Evolutionary conservation across 2,329 filamentous ascomycete species (phyloP).

Genomic region (Lasiodiplodia sp.): DNA sequence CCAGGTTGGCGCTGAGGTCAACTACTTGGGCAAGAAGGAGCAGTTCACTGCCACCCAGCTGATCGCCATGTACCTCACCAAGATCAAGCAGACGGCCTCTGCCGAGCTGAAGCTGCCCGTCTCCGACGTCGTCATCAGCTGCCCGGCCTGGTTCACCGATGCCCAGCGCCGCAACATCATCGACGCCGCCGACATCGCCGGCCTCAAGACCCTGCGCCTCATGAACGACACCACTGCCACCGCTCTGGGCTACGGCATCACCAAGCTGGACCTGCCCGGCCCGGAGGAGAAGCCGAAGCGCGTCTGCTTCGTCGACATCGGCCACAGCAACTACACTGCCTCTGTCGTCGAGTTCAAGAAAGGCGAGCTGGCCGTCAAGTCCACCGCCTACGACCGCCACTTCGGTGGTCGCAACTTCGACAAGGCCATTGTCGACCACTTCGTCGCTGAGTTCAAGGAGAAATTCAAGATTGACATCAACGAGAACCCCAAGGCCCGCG

Average conservation of each 20-base stretch:
- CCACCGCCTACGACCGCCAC: slow-evolving; percentile 91
- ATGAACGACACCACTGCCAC: slow-evolving; percentile 99
- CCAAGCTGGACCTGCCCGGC: slow-evolving; percentile 89
- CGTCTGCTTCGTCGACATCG: slow-evolving; percentile 92
- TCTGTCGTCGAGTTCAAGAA: slow-evolving; percentile 97
- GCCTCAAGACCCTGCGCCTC: slow-evolving; percentile 87
- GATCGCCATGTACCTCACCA: slow-evolving; percentile 92
- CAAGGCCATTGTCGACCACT: slow-evolving; percentile 91
- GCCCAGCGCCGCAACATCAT: slow-evolving; percentile 86
- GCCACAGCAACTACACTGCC: slow-evolving; percentile 93
- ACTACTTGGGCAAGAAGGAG: slow-evolving; percentile 93
- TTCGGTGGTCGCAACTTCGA: slow-evolving; percentile 98
- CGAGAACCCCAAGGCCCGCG: slow-evolving; percentile 85
- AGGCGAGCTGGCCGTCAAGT: slow-evolving; percentile 92
- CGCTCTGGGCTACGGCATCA: slow-evolving; percentile 96
- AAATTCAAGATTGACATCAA: slow-evolving; percentile 98
- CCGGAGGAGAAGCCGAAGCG: slow-evolving; percentile 91
- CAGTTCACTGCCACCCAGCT: slow-evolving; percentile 94
- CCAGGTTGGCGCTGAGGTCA: slow-evolving; percentile 93
- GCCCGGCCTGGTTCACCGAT: slow-evolving; percentile 97
- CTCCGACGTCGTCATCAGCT: slow-evolving; percentile 90
- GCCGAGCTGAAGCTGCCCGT: slow-evolving; percentile 90
- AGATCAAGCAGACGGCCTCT: slow-evolving; percentile 87
- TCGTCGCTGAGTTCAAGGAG: slow-evolving; percentile 93
- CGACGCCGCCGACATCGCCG: slow-evolving; percentile 91